These are phyloP conservation scores for Diaporthe destruens DNA, from an alignment of 2,329 filamentous ascomycete genomes.

Conservation along the genomic window DNA sequence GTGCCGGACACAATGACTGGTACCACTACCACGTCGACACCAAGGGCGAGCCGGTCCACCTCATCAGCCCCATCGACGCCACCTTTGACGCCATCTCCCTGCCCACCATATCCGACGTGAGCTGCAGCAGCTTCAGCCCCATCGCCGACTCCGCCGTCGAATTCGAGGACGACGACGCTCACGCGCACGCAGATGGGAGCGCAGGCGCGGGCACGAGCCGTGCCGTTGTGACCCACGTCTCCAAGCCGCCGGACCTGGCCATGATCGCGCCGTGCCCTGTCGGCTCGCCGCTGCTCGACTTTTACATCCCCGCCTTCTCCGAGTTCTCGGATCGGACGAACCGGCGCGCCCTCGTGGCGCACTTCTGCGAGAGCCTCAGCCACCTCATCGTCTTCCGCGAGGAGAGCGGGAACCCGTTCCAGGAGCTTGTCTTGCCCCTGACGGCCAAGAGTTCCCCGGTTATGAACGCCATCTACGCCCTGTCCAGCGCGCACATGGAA, in stretches of 20 bases:
- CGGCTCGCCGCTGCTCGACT: slow-evolving; percentile 61
- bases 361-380: slow-evolving; percentile 74
- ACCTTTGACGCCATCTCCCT: slow-evolving; percentile 38
- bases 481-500: slow-evolving; percentile 87
- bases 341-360: slow-evolving; percentile 68
- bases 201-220: slow-evolving; percentile 7
- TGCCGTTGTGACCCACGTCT: slow-evolving; percentile 44
- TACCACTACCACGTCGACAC: slow-evolving; percentile 27
- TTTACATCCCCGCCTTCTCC: slow-evolving; percentile 64
- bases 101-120: slow-evolving; percentile 33
- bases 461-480: slow-evolving; percentile 86
- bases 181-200: background rate
- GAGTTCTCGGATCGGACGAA: slow-evolving; percentile 69
- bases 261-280: slow-evolving; percentile 57
- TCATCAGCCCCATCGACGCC: slow-evolving; percentile 40
- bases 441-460: slow-evolving; percentile 69
- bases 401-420: slow-evolving; percentile 72
- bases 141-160: slow-evolving; percentile 31
- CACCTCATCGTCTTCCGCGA: slow-evolving; percentile 76
- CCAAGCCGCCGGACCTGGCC: slow-evolving; percentile 53
- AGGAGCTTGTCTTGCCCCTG: slow-evolving; percentile 72
- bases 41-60: slow-evolving; percentile 34
- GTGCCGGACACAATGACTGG: slow-evolving; percentile 36
- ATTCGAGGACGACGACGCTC: slow-evolving; percentile 39
- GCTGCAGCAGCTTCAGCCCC: slow-evolving; percentile 19